Evolutionary conservation across 2,329 filamentous ascomycete species (phyloP), one percentile per base, ranked within the genome.

Genomic region (Bipolaris gigantea): DNA sequence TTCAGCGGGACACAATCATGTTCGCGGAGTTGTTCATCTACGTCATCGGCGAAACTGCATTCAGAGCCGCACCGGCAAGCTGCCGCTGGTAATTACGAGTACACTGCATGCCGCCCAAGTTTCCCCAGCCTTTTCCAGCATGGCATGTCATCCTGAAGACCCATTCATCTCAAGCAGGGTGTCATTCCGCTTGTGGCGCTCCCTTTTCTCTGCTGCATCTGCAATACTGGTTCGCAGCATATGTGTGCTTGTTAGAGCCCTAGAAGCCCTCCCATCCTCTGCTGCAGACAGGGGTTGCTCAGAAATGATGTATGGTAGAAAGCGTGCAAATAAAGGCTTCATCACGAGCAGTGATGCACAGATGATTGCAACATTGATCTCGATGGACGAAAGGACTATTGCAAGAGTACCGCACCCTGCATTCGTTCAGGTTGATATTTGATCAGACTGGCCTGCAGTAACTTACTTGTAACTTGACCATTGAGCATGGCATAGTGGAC

Each of bases 351-450:
- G 55, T 2, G 73, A 79, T 10, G 76, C 76, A 59, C 75, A 79
- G 4, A 76, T 72, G 57, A 79, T 77, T 21, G 76, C 75, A 1
- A 77, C 67, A 45, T 79, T 79, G 44, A 74, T 67, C 63, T 80
- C 77, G 36, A 75, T 64, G 2, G 69, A 69, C 2, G 74, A 76
- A 70, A 75, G 79, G 10, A 75, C 69, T 5, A 77, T 58, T 6
- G 74, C 70, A 57, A 73, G 72, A 9, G 73, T 71, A n/a, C 75
- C 75, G 1, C 74, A 72, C 32, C 66, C 70, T 69, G 40, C 30
- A 18, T 11, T 16, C 4, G n/a, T 13, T 50, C 33, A 59, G 39
- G n/a, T 21, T 41, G 13, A 11, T 19, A 23, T 38, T 21, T 21
- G 10, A 27, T 44, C 19, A 27, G 9, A n/a, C 15, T 27, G n/a